A percentile compares a stretch with the other conserved stretches of the same genome.
phyloP scores from a whole-genome alignment of 352 stramenopile genomes.

The Peronospora tabacina region DNA sequence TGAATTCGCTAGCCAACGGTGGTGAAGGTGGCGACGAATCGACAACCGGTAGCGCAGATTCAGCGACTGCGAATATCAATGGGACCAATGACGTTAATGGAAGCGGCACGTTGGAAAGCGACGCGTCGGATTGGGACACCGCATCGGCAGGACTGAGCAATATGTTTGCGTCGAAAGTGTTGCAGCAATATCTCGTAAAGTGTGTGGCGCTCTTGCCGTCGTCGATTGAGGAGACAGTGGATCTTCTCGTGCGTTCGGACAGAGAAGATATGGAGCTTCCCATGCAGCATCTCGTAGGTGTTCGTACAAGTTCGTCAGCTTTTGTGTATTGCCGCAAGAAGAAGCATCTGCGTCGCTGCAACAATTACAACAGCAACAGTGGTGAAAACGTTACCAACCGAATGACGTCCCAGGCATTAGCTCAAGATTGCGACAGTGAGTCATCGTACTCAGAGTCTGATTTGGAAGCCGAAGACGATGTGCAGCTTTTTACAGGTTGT shows the following conservation, averaged over 20 bases:
- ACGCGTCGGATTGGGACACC: constrained; percentile 30
- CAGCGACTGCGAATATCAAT: constrained; percentile 8
- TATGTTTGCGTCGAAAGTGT: constrained; percentile 44
- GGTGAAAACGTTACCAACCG: constrained; percentile 9
- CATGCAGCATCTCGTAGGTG: constrained; percentile 65
- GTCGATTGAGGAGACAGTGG: constrained; percentile 57
- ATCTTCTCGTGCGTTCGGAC: constrained; percentile 56
- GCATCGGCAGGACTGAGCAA: constrained; percentile 29
- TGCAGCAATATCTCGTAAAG: constrained; percentile 75
- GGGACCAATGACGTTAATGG: constrained; percentile 8
- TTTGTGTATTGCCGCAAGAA: constrained; percentile 51
- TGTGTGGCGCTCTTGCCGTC: constrained; percentile 51
- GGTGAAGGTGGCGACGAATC: constrained; percentile 19
- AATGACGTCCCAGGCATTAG: constrained; percentile 22
- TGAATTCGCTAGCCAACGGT: constrained; percentile 35
- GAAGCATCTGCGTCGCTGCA: constrained; percentile 27
- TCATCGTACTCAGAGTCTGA: constrained; percentile 42
- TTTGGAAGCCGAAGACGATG: constrained; percentile 28
- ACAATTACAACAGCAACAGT: constrained; percentile 16
- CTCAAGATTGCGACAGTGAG: constrained; percentile 32
- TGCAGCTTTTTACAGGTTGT: constrained; percentile 19
- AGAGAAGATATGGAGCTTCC: constrained; percentile 56
- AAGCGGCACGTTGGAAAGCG: constrained; percentile 18
- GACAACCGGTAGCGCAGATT: constrained; percentile 9
- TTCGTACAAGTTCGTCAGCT: constrained; percentile 44